Percentiles rank a stretch among this genome's conserved stretches.
phyloP scores from a whole-genome alignment of 1,284 basidiomycete species.

The Cutaneotrichosporon cavernicola region DNA sequence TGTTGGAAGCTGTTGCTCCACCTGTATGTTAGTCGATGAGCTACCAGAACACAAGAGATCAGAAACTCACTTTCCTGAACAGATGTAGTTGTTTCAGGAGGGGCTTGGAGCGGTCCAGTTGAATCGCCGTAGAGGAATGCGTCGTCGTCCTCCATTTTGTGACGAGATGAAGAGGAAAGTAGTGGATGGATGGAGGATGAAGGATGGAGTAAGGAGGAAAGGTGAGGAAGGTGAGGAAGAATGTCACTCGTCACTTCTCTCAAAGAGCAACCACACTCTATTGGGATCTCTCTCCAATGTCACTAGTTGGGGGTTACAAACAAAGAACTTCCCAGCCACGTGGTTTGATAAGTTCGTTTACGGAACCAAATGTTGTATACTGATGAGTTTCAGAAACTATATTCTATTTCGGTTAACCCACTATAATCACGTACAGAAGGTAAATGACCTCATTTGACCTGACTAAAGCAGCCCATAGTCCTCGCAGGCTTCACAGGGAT shows the following conservation, averaged over 20 bases:
- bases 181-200: not conserved
- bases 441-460: too few relatives aligned
- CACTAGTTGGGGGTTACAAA: not conserved
- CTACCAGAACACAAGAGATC: not conserved
- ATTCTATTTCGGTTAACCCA: too few relatives aligned
- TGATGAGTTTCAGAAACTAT: too few relatives aligned
- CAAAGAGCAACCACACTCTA: not conserved
- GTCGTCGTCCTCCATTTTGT: conserved; percentile 51
- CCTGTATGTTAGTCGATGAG: not conserved
- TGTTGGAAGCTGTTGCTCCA: conserved; percentile 2
- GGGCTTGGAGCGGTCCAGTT: not conserved
- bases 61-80: not conserved
- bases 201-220: not conserved
- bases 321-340: not conserved
- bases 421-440: too few relatives aligned
- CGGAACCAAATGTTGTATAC: too few relatives aligned
- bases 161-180: conserved; percentile 14
- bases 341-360: too few relatives aligned
- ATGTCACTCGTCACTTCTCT: not conserved
- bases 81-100: not conserved
- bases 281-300: too few relatives aligned
- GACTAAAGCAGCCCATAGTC: too few relatives aligned
- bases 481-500: too few relatives aligned
- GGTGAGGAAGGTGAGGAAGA: not conserved
- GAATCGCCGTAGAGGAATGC: conserved; percentile 50